Base-by-base conservation (phyloP, 2,329 filamentous ascomycete species). In the Fusarium robinianum region DNA sequence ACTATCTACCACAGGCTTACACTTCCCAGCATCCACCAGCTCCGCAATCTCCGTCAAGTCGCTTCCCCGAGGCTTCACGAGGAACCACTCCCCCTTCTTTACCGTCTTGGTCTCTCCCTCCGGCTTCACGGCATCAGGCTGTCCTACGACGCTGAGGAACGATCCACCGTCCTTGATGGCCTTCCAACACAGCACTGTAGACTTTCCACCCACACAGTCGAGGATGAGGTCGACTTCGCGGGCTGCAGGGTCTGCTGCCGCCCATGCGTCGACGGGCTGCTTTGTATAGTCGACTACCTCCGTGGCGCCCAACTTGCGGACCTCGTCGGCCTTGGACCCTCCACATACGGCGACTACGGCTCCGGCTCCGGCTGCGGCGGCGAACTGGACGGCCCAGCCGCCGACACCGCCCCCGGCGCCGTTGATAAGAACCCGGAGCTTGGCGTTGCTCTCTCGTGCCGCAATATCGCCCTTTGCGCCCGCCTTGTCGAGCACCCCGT, bases 1-100 rank as follows among this genome's bases (percentile, higher is more conserved):
- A 1, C 46, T 57, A 11, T 57, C 54, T 8, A 57, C 34, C 0
- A 46, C 53, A 2, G 52, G 52, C 37, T 51, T 48, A 4, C 55
- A 4, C 6, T 55, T 24, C 0, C 49, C 46, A 2, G 42, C 40
- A 26, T 53, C 53, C 6, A 57, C 3, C 8, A 56, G 34, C 3
- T 27, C 21, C 0, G 52, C 51, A 5, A 57, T 51, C 7, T 39
- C 3, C 24, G 41, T 17, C 3, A 57, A 14, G 16, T 57, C 52
- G 29, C 34, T 53, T 1, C 52, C 53, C 0, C 51, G 8, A 0
- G 53, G 49, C 1, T 29, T 38, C 7, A 57, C 56, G 6, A 57
- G 46, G 5, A 57, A 57, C 27, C 53, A 57, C 3, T 34, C 0
- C n/a, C n/a, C n/a, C 3, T 15, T 46, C 2, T 46, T 12, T 8